Evolutionary conservation across 495 filamentous ascomycete genomes (phyloP).

Genomic region (Aspergillus coremiiformis): DNA sequence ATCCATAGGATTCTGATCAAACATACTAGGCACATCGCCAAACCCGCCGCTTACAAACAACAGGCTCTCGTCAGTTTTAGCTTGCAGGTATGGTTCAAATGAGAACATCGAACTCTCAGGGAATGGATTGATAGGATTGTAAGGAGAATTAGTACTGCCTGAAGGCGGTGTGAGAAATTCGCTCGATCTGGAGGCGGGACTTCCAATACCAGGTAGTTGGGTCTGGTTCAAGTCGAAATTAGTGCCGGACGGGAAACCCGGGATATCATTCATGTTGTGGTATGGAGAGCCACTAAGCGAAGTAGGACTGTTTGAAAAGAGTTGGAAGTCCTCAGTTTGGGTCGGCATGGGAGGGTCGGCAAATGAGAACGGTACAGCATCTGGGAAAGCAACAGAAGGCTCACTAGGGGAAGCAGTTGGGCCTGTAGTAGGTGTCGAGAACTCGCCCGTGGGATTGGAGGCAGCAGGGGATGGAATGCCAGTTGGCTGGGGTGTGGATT

Average conservation of each 20-base stretch:
- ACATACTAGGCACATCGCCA: slow-evolving; percentile 2
- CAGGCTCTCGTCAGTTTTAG: not conserved
- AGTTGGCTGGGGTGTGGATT: slow-evolving; percentile 6
- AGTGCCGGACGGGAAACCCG: not conserved
- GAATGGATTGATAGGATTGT: not conserved
- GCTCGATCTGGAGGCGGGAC: not conserved
- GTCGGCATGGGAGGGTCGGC: slow-evolving; percentile 1
- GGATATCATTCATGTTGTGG: not conserved
- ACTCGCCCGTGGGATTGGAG: not conserved
- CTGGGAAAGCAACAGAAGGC: not conserved
- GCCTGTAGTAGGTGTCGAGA: not conserved
- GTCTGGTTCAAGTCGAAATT: not conserved
- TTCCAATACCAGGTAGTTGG: not conserved
- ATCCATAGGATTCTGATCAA: not conserved
- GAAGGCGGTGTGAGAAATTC: not conserved
- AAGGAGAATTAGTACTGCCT: not conserved
- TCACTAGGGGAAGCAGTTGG: not conserved
- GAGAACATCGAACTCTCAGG: slow-evolving; percentile 1
- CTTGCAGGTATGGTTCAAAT: not conserved
- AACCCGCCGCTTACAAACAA: not conserved
- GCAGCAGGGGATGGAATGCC: not conserved
- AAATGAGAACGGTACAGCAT: not conserved
- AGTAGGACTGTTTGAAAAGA: not conserved
- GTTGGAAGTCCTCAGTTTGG: slow-evolving; percentile 1
- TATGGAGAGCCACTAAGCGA: slow-evolving; percentile 2